A percentile compares a stretch with the other conserved stretches of the same genome.
Evolutionary conservation across 2,329 filamentous ascomycete genomes (phyloP).

Genomic region (Teratosphaeria pseudoeucalypti): DNA sequence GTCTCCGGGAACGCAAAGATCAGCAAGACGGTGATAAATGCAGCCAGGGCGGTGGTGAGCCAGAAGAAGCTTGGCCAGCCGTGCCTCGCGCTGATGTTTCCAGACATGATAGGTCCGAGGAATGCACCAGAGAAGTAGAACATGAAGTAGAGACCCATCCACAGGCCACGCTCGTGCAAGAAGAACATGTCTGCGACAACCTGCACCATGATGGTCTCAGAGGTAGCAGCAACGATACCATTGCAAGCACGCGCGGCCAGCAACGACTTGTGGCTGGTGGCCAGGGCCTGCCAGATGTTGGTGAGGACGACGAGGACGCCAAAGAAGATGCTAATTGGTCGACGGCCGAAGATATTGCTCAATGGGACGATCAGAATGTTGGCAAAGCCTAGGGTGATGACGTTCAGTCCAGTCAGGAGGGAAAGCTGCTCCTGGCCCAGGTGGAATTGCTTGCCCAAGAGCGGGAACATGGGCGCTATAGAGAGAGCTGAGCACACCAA

Average conservation of each 20-base stretch:
- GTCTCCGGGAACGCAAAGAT: constrained; percentile 35
- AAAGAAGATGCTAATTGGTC: constrained; percentile 31
- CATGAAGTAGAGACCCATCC: constrained; percentile 22
- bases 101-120: constrained; percentile 35
- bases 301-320: constrained; percentile 31
- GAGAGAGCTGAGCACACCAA: constrained; percentile 33
- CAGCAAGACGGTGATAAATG: constrained; percentile 30
- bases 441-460: constrained; percentile 31
- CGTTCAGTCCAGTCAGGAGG: constrained; percentile 33
- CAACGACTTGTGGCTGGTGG: constrained; percentile 32
- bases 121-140: constrained; percentile 35
- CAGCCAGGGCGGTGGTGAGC: constrained; percentile 32
- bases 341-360: constrained; percentile 35
- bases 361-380: constrained; percentile 37
- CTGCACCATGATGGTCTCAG: constrained; percentile 34
- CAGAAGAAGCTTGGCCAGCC: constrained; percentile 40
- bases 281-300: constrained; percentile 35
- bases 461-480: constrained; percentile 34
- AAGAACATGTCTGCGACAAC: constrained; percentile 38
- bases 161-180: constrained; percentile 28
- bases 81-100: constrained; percentile 30
- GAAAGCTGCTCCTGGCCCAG: constrained; percentile 31
- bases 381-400: constrained; percentile 35
- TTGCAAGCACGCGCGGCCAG: constrained; percentile 34
- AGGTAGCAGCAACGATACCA: constrained; percentile 34